phyloP scores from a whole-genome alignment of 345 rosid genomes.

The Bruguiera sexangula region DNA sequence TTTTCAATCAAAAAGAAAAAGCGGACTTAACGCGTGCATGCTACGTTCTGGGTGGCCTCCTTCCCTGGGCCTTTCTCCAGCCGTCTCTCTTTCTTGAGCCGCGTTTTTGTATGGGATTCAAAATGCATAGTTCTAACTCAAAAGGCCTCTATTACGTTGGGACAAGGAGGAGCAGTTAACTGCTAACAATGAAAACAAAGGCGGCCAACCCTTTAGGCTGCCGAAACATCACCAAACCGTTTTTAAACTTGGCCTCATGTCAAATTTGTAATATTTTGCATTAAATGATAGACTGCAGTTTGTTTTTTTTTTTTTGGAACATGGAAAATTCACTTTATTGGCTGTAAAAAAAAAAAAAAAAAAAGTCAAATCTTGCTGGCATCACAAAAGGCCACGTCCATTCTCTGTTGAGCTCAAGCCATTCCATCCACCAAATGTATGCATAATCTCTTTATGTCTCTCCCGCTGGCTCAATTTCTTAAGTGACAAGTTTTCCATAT shows the following conservation, averaged over 20 bases:
- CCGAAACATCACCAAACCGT: not conserved
- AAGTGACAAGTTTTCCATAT: too few species aligned
- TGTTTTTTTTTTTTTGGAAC: too few species aligned
- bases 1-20: not conserved
- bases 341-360: not conserved
- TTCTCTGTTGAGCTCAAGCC: not conserved
- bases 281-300: too few species aligned
- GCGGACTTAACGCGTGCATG: conserved; percentile 27
- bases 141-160: not conserved
- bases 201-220: conserved; percentile 23
- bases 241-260: conserved; percentile 7
- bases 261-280: conserved; percentile 1
- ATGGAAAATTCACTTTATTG: not conserved
- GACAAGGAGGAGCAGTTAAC: not conserved
- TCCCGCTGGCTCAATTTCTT: too few species aligned
- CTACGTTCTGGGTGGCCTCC: conserved; percentile 8
- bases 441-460: not conserved
- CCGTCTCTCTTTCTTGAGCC: not conserved
- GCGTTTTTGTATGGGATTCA: not conserved
- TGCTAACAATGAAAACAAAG: conserved; percentile 12
- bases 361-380: conserved; percentile 29
- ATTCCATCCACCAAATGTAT: too few species aligned
- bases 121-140: not conserved
- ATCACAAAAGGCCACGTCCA: not conserved
- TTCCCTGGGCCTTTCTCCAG: not conserved